Base-by-base conservation (phyloP, 208 protist genomes). In the Acanthamoeba castellanii region DNA sequence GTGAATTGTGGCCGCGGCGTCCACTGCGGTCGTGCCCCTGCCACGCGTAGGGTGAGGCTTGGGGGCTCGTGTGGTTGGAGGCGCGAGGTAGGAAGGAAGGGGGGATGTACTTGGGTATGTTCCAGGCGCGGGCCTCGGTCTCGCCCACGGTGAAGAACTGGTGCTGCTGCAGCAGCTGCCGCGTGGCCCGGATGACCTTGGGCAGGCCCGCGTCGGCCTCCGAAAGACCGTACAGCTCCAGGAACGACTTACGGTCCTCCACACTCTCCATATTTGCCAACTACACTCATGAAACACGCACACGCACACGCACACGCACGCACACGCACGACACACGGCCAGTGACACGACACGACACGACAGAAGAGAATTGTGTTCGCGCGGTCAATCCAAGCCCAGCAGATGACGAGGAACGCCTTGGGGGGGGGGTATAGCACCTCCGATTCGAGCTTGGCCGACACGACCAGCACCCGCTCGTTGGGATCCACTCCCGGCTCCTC, bases 131-230 rank as follows among this genome's bases (percentile, higher is more conserved):
- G 25, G 76, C 76, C 42, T 85, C 76, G 42, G 32, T 45, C 20
- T 45, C 42, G 25, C 76, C 76, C n/a, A 85, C 76, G 14, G 76
- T 85, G 76, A 85, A 85, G 42, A 57, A 85, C 42, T 45, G 32
- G 7, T 85, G 32, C 27, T 85, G 76, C 42, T 85, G 32, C 7
- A 85, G 45, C 76, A 85, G 20, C 30, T 55, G 32, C 7, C 76
- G 76, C 18, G 76, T 55, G 7, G 76, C 76, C 14, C 76, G 76
- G 20, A 85, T 85, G 42, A 85, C 76, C 45, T 85, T 85, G 42
- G 76, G 76, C 76, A 85, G 45, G 25, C 76, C 76, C 30, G 66
- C 66, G 30, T 74, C 66, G 25, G 76, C 45, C 76, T 85, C 76
- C 76, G 76, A 34, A 6, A 85, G 42, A 30, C 76, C 76, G 42